Evolutionary conservation across 345 rosid species (phyloP).

Genomic region (Aurinia saxatilis): DNA sequence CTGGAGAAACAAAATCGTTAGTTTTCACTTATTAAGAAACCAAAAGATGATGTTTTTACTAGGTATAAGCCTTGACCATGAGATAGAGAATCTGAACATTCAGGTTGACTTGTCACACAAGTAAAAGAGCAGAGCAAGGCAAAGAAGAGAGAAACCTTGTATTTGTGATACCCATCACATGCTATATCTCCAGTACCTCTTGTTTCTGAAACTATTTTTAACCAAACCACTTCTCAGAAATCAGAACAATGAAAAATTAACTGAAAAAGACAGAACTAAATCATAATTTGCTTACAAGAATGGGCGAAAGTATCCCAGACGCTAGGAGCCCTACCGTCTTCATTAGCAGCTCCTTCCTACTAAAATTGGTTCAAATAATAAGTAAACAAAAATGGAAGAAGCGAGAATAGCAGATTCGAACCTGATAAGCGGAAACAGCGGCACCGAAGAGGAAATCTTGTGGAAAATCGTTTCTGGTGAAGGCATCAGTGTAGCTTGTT

Average conservation of each 20-base stretch:
- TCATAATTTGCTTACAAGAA: conserved; percentile 17
- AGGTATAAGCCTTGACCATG: conserved; percentile 69
- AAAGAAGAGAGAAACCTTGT: conserved; percentile 32
- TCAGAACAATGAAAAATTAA: neutral
- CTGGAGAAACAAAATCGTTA: neutral
- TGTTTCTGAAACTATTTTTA: neutral
- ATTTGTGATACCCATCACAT: conserved; percentile 31
- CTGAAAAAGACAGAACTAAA: neutral
- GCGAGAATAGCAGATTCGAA: neutral
- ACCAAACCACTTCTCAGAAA: neutral
- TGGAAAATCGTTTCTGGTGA: conserved; percentile 39
- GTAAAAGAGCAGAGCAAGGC: neutral
- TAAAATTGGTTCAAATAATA: neutral
- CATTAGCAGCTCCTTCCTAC: conserved; percentile 47
- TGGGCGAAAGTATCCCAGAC: conserved; percentile 46
- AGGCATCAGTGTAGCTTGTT: conserved; percentile 5
- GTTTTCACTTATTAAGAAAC: neutral
- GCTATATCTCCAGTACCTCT: conserved; percentile 39
- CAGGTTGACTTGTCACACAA: neutral
- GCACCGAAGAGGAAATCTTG: conserved; percentile 45
- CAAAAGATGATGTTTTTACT: conserved; percentile 25
- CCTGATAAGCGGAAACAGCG: conserved; percentile 47
- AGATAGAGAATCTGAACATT: conserved; percentile 65
- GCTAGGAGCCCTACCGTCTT: conserved; percentile 49
- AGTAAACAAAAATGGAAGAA: neutral